Percentiles rank a stretch among this genome's conserved stretches.
phyloP scores from a whole-genome alignment of 1,284 basidiomycete genomes.

The Schizophyllum amplum region DNA sequence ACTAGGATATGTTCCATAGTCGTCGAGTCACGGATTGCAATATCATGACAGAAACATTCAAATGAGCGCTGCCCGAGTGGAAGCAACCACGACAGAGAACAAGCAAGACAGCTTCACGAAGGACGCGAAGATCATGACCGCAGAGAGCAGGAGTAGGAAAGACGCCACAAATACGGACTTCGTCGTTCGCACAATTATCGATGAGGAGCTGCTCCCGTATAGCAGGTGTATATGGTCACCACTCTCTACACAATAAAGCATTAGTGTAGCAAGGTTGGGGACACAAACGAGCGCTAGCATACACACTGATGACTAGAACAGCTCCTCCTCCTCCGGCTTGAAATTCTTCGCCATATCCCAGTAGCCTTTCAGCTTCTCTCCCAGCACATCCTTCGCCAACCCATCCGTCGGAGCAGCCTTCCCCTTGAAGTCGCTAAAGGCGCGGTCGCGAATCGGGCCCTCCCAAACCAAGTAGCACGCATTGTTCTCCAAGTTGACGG shows the following conservation, averaged over 20 bases:
- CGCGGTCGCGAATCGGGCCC: slow-evolving; percentile 78
- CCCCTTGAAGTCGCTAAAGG: slow-evolving; percentile 77
- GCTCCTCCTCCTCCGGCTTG: slow-evolving; percentile 69
- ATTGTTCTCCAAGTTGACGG: slow-evolving; percentile 71
- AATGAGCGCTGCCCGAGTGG: not conserved
- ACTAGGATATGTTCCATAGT: not conserved
- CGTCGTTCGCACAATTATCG: too few species aligned
- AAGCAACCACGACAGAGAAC: not conserved
- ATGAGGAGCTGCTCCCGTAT: too few species aligned
- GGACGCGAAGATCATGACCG: too few species aligned
- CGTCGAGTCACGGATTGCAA: not conserved
- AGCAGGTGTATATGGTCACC: too few species aligned
- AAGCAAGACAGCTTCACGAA: too few species aligned
- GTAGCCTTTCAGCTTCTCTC: slow-evolving; percentile 76
- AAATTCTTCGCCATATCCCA: slow-evolving; percentile 94
- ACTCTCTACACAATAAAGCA: too few species aligned
- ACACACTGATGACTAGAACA: slow-evolving; percentile 32
- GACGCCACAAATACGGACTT: too few species aligned
- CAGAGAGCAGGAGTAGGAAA: too few species aligned
- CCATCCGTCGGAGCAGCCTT: slow-evolving; percentile 82
- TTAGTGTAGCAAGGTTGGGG: not conserved
- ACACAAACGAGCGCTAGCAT: not conserved
- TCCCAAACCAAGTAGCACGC: slow-evolving; percentile 91
- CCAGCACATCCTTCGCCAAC: slow-evolving; percentile 79
- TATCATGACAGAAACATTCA: not conserved